Conservation (phyloP, 164 flowering plant species). For the Vitis rotundifolia region DNA sequence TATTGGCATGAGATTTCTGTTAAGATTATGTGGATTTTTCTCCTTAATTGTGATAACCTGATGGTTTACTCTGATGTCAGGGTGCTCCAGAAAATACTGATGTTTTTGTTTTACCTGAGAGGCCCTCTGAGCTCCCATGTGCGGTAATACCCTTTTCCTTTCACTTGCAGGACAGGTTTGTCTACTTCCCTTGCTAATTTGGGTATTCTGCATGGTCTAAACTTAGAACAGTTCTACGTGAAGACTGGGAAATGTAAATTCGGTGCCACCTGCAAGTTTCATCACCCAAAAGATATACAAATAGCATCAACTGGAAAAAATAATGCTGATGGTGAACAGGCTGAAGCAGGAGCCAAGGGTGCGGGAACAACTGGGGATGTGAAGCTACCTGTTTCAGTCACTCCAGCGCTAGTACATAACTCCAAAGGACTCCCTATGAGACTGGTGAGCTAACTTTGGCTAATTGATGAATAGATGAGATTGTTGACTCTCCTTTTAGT, state of each 20-base stretch:
- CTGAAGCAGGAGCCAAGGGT: constrained; percentile 19
- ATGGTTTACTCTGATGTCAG: constrained; percentile 31
- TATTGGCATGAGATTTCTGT: constrained; percentile 1
- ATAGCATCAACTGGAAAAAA: constrained; percentile 43
- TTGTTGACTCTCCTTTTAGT: not conserved
- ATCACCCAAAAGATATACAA: constrained; percentile 85
- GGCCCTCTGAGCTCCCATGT: constrained; percentile 88
- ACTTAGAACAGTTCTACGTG: constrained; percentile 70
- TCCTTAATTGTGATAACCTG: not conserved
- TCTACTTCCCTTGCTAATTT: constrained; percentile 7
- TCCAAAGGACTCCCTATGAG: constrained; percentile 92
- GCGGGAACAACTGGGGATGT: constrained; percentile 30
- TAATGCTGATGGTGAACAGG: constrained; percentile 31
- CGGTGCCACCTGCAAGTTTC: constrained; percentile 81
- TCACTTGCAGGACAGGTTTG: not conserved
- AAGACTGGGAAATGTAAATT: constrained; percentile 93
- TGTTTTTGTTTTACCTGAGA: constrained; percentile 65
- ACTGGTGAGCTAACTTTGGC: constrained; percentile 45
- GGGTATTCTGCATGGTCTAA: not conserved
- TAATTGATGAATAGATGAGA: not conserved
- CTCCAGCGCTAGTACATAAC: constrained; percentile 68
- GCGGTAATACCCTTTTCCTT: constrained; percentile 51
- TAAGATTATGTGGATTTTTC: not conserved
- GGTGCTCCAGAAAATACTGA: constrained; percentile 36
- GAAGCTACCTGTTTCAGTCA: constrained; percentile 26